Evolutionary conservation across 2,329 filamentous ascomycete species (phyloP).

Genomic region (Cladorrhinum sp.): DNA sequence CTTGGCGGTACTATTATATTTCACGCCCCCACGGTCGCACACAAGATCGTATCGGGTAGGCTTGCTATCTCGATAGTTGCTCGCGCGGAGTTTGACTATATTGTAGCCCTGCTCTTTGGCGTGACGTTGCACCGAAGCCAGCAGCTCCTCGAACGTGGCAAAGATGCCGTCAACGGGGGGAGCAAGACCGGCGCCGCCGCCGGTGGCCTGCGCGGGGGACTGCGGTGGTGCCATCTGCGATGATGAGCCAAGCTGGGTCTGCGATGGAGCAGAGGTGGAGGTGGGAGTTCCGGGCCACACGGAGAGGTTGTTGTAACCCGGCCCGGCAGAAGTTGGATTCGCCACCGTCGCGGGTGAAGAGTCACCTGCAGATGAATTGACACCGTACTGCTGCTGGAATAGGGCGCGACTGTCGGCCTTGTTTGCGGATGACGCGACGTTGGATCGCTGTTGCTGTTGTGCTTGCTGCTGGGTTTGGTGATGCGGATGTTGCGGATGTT

Average conservation of each 20-base stretch:
- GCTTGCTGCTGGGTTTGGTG: slow-evolving; percentile 22
- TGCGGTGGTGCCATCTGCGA: slow-evolving; percentile 45
- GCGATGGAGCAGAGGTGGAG: slow-evolving; percentile 6
- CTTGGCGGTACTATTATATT: slow-evolving; percentile 63
- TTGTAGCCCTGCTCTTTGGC: slow-evolving; percentile 62
- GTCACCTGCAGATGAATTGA: slow-evolving; percentile 18
- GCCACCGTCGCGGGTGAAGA: slow-evolving; percentile 24
- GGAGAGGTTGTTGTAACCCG: slow-evolving; percentile 24
- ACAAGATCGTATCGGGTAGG: slow-evolving; percentile 62
- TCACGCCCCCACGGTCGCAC: slow-evolving; percentile 61
- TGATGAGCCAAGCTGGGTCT: slow-evolving; percentile 22
- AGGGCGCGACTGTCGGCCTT: slow-evolving; percentile 21
- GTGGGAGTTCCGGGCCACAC: slow-evolving; percentile 18
- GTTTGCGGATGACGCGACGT: slow-evolving; percentile 18
- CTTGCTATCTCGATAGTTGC: slow-evolving; percentile 62
- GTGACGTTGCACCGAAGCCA: slow-evolving; percentile 55
- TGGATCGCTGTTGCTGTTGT: slow-evolving; percentile 16
- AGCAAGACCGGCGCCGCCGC: slow-evolving; percentile 35
- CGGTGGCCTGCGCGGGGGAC: slow-evolving; percentile 40
- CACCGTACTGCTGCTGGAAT: slow-evolving; percentile 28
- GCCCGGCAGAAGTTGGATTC: slow-evolving; percentile 20
- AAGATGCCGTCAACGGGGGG: slow-evolving; percentile 61
- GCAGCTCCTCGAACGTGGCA: slow-evolving; percentile 56
- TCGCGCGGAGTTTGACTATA: slow-evolving; percentile 60
- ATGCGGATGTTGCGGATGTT: slow-evolving; percentile 21